Percentiles rank a stretch among this genome's conserved stretches.
phyloP scores from a whole-genome alignment of 305 asterid genomes.

The Petunia hybrid region DNA sequence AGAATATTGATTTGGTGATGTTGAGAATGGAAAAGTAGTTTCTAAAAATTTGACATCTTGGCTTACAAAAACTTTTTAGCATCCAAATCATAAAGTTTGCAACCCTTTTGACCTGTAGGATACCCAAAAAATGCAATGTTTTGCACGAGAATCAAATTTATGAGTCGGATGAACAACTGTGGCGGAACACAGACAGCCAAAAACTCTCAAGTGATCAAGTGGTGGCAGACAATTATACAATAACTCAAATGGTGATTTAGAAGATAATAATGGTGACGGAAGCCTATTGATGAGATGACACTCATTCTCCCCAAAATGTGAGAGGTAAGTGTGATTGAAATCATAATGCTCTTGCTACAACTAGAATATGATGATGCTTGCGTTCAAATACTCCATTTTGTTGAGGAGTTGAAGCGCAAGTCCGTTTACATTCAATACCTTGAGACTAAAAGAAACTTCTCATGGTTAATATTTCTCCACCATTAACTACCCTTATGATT shows the following conservation, averaged over 20 bases:
- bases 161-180: too few species aligned
- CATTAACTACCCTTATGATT: not conserved
- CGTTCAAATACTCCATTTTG: conserved; percentile 27
- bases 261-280: not conserved
- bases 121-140: too few species aligned
- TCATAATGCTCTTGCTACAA: not conserved
- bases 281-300: conserved; percentile 13
- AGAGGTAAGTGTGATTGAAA: conserved; percentile 30
- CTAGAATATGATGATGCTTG: conserved; percentile 28
- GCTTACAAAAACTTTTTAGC: not conserved
- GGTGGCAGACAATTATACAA: not conserved
- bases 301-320: conserved; percentile 24
- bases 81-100: too few species aligned
- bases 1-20: not conserved
- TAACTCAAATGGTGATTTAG: not conserved
- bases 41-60: not conserved
- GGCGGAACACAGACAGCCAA: too few species aligned
- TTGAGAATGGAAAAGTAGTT: not conserved
- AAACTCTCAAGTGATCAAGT: not conserved
- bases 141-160: too few species aligned
- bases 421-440: conserved; percentile 27
- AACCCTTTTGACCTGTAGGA: not conserved
- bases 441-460: not conserved
- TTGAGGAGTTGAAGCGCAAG: conserved; percentile 33
- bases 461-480: not conserved